These are phyloP conservation scores for Botryobasidium botryosum DNA, from an alignment of 768 basidiomycete species.

Conservation along the genomic window DNA sequence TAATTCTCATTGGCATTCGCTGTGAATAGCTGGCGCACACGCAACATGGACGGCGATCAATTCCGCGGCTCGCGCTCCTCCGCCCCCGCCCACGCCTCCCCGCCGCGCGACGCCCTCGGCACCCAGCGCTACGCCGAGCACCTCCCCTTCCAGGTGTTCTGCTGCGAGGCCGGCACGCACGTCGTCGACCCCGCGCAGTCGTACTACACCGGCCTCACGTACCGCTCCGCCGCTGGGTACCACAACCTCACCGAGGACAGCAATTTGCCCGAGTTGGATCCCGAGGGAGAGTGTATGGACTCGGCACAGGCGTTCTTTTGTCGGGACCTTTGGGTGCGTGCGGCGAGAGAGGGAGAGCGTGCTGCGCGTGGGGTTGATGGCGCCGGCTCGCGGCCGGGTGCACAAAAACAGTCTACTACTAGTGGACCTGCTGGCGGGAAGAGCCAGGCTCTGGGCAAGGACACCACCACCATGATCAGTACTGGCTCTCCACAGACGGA, in stretches of 20 bases:
- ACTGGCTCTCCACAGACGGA: background rate
- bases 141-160: constrained; percentile 96
- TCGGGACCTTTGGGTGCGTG: constrained; percentile 86
- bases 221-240: constrained; percentile 66
- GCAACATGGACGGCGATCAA: constrained; percentile 95
- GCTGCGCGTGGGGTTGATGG: no score
- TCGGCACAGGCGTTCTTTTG: constrained; percentile 98
- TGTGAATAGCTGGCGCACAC: constrained; percentile 73
- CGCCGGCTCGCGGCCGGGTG: no score
- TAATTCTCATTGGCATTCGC: background rate
- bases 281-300: constrained; percentile 82
- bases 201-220: constrained; percentile 79
- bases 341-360: constrained; percentile 58
- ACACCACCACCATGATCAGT: no score
- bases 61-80: constrained; percentile 94
- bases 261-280: constrained; percentile 38
- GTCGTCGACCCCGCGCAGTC: constrained; percentile 91
- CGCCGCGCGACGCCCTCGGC: constrained; percentile 73
- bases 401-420: no score
- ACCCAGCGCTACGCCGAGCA: constrained; percentile 76
- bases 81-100: constrained; percentile 76
- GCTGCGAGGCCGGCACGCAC: constrained; percentile 96
- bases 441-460: background rate
- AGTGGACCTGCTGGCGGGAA: no score
- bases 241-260: constrained; percentile 59